Base-by-base conservation (phyloP, 2,329 filamentous ascomycete genomes). In the Oidium heveae region DNA sequence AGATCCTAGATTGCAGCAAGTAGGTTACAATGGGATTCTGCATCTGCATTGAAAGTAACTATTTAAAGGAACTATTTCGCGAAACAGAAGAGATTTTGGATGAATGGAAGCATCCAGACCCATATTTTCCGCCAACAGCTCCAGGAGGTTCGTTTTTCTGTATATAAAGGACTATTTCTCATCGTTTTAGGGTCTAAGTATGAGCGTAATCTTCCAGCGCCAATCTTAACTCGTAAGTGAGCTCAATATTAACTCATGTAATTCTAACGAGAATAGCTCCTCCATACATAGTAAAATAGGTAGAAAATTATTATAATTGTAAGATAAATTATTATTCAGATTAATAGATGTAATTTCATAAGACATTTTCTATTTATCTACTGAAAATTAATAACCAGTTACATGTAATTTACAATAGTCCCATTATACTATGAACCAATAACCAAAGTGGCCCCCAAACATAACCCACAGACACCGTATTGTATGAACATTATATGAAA, bases 61-160 rank as follows among this genome's bases (percentile, higher is more conserved):
- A 47, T 28, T 7, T 32, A 16, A 60, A 98, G 91, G 79, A 79
- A 52, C 69, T 98, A 56, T 75, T 96, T 60, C 77, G 80, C 58
- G 87, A 95, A 70, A 89, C 91, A 4, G 88, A 96, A 68, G 82
- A 82, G 61, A 67, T 95, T 56, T 72, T 98, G 58, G 79, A 91
- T 64, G 84, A 82, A 68, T 98, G 89, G 89, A 96, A 96, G 71
- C 91, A 98, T 66, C 91, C 91, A 3, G 91, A 98, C 67, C 88
- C 91, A 34, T 96, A 94, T 67, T 74, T 77, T 61, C 78, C 82
- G 60, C 91, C 91, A 15, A 94, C 86, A 44, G 89, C 91, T 41
- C 91, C 91, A 12, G 91, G 91, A 75, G 91, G 89, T 91, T 72
- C 59, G 76, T 57, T 7, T 53, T 46, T n/a, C 22, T 4, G 20